Percentiles rank a stretch among this genome's conserved stretches.
Evolutionary conservation across 371 early-diverging fungal species (phyloP).

Genomic region (Dichotomocladium elegans): DNA sequence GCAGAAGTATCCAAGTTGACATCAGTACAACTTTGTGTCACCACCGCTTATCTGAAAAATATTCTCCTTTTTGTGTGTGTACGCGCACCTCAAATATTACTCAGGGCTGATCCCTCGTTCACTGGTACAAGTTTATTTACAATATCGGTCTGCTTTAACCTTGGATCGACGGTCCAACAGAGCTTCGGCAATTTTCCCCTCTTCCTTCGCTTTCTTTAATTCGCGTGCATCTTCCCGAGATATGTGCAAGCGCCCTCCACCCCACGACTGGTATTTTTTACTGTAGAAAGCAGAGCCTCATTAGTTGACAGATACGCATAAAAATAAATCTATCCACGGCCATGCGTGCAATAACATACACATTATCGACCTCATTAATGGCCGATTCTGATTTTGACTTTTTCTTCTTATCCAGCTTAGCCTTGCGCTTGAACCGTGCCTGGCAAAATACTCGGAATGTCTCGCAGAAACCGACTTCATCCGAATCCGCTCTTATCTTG

Average conservation of each 20-base stretch:
- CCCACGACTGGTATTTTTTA: conserved; percentile 66
- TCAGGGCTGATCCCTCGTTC: too few species aligned
- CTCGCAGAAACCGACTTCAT: conserved; percentile 70
- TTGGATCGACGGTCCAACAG: conserved; percentile 79
- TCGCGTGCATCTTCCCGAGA: conserved; percentile 44
- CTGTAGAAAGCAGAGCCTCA: conserved; percentile 17
- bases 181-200: conserved; percentile 74
- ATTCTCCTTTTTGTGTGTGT: too few species aligned
- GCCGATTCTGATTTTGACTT: conserved; percentile 17
- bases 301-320: background rate
- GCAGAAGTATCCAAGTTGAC: too few species aligned
- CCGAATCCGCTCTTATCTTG: conserved; percentile 69
- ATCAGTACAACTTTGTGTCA: too few species aligned
- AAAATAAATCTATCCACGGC: conserved; percentile 36
- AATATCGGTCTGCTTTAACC: conserved; percentile 81
- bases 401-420: conserved; percentile 31
- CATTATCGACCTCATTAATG: conserved; percentile 28
- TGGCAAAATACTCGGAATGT: conserved; percentile 70
- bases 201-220: conserved; percentile 63
- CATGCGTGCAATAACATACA: conserved; percentile 24
- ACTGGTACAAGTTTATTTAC: conserved; percentile 63
- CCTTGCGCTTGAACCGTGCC: conserved; percentile 51
- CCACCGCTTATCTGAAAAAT: too few species aligned
- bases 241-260: conserved; percentile 54
- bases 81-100: background rate